Percentiles rank a stretch among this genome's conserved stretches.
phyloP scores from a whole-genome alignment of 148 eudicot genomes.

The Simmondsia chinensis region DNA sequence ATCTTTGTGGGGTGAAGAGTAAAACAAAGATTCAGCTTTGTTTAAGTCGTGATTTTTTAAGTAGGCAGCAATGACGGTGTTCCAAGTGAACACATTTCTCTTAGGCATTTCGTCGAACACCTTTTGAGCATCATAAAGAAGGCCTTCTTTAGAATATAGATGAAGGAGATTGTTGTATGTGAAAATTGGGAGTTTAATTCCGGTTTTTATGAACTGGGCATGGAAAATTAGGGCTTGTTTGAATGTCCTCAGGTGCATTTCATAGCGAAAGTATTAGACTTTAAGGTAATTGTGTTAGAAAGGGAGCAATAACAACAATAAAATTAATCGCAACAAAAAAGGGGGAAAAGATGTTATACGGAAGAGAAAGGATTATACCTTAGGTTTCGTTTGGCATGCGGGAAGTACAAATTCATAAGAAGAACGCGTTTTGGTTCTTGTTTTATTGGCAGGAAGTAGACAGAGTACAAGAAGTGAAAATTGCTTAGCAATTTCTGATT shows the following conservation, averaged over 20 bases:
- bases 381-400: too few relatives aligned
- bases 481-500: too few relatives aligned
- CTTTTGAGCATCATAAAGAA: conserved; percentile 32
- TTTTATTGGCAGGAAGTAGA: too few relatives aligned
- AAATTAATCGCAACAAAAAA: too few relatives aligned
- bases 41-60: conserved; percentile 29
- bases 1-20: conserved; percentile 42
- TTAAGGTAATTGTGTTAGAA: too few relatives aligned
- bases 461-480: too few relatives aligned
- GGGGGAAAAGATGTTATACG: too few relatives aligned
- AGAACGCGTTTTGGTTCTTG: too few relatives aligned
- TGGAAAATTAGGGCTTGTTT: conserved; percentile 38
- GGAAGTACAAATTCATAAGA: too few relatives aligned
- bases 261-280: too few relatives aligned
- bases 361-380: too few relatives aligned
- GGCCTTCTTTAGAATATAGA: conserved; percentile 33
- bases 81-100: conserved; percentile 79
- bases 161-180: conserved; percentile 47
- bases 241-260: conserved; percentile 25
- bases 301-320: too few relatives aligned
- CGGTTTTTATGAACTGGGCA: conserved; percentile 31
- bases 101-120: conserved; percentile 86
- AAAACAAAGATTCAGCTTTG: conserved; percentile 40
- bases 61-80: conserved; percentile 64
- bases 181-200: conserved; percentile 19